Evolutionary conservation across 192 early-diverging fungal genomes (phyloP).

Genomic region (Coemansia sp.): DNA sequence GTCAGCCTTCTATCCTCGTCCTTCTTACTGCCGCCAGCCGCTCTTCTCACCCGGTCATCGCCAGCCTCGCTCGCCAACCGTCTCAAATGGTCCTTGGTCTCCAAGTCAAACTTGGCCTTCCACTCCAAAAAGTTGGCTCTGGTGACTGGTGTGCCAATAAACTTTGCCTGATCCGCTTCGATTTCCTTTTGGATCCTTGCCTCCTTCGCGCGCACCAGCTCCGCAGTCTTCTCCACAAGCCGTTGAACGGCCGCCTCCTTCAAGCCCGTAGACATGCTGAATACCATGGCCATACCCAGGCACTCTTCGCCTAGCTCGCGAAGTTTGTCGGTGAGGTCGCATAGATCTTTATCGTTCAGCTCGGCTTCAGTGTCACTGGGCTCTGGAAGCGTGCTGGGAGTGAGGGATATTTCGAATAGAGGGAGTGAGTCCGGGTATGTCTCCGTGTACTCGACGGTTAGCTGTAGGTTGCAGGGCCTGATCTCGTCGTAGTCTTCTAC

Average conservation of each 20-base stretch:
- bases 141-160: constrained; percentile 84
- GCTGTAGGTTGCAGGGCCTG: constrained; percentile 52
- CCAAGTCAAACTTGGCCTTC: constrained; percentile 76
- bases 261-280: constrained; percentile 72
- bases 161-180: constrained; percentile 71
- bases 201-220: constrained; percentile 47
- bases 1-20: constrained; percentile 49
- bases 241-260: constrained; percentile 72
- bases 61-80: constrained; percentile 52
- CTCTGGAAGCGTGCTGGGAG: constrained; percentile 29
- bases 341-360: constrained; percentile 37
- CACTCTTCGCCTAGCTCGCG: constrained; percentile 59
- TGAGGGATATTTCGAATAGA: constrained; percentile 58
- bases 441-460: constrained; percentile 67
- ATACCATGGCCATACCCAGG: constrained; percentile 92
- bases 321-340: constrained; percentile 27
- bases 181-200: constrained; percentile 63
- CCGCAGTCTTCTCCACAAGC: constrained; percentile 58
- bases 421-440: constrained; percentile 74
- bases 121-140: constrained; percentile 73
- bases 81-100: constrained; percentile 45
- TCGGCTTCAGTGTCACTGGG: constrained; percentile 50
- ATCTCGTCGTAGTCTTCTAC: constrained; percentile 68
- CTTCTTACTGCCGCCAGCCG: constrained; percentile 53
- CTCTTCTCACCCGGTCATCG: constrained; percentile 36